phyloP scores from a whole-genome alignment of 2,329 filamentous ascomycete genomes.

The Sporothrix pseudoabietina region DNA sequence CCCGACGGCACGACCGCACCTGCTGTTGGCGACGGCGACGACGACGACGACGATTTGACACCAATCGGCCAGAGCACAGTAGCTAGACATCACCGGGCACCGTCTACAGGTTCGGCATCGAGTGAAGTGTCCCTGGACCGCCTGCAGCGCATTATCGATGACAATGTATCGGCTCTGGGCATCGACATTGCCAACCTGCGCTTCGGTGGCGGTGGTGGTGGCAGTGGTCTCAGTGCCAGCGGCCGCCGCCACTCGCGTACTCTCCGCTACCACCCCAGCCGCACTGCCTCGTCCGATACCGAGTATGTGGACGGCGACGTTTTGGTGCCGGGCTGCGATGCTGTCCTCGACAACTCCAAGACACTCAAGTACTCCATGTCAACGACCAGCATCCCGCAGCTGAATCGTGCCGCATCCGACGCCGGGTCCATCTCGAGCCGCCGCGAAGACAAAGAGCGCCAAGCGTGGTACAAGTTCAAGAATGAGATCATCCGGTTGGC shows the following conservation, averaged over 20 bases:
- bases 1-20: neutral
- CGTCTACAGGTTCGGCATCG: slow-evolving; percentile 66
- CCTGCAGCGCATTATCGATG: slow-evolving; percentile 77
- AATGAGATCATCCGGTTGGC: slow-evolving; percentile 85
- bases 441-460: slow-evolving; percentile 65
- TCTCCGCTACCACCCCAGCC: slow-evolving; percentile 46
- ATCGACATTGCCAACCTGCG: slow-evolving; percentile 40
- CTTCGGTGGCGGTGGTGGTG: neutral
- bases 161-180: slow-evolving; percentile 60
- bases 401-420: slow-evolving; percentile 45
- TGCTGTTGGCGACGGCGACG: neutral
- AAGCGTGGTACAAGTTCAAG: slow-evolving; percentile 86
- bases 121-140: slow-evolving; percentile 75
- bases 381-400: slow-evolving; percentile 49
- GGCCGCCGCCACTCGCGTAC: slow-evolving; percentile 41
- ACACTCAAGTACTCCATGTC: slow-evolving; percentile 67
- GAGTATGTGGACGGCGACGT: slow-evolving; percentile 81
- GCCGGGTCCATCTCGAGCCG: slow-evolving; percentile 47
- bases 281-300: slow-evolving; percentile 74
- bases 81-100: slow-evolving; percentile 44
- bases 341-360: slow-evolving; percentile 83
- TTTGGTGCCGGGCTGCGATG: slow-evolving; percentile 83
- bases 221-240: slow-evolving; percentile 27
- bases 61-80: slow-evolving; percentile 35
- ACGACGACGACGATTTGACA: slow-evolving; percentile 20